Conservation (phyloP, 2,329 filamentous ascomycete species). For the Neophaeococcomyces mojaviensis region DNA sequence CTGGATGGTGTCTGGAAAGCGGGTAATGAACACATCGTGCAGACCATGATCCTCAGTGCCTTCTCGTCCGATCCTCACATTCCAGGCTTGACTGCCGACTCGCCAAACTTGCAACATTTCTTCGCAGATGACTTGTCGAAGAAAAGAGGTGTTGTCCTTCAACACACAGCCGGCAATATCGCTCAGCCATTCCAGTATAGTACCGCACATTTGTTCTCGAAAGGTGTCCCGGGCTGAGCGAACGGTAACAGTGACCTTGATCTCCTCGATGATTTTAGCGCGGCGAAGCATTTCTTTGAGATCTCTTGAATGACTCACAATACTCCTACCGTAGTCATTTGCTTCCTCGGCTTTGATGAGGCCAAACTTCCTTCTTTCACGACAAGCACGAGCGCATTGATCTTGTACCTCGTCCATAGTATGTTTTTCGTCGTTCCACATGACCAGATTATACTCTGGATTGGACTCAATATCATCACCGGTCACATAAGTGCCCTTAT, state of each 20-base stretch:
- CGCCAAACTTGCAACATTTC: constrained; percentile 85
- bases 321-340: constrained; percentile 77
- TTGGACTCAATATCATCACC: constrained; percentile 56
- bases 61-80: constrained; percentile 67
- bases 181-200: constrained; percentile 89
- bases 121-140: constrained; percentile 79
- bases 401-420: constrained; percentile 84
- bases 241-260: constrained; percentile 92
- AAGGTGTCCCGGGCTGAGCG: constrained; percentile 91
- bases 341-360: constrained; percentile 75
- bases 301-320: constrained; percentile 69
- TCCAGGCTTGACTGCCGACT: constrained; percentile 72
- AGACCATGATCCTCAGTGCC: constrained; percentile 74
- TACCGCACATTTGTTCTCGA: constrained; percentile 96
- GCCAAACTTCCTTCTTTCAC: constrained; percentile 61
- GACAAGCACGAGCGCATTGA: constrained; percentile 84
- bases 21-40: constrained; percentile 28
- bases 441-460: constrained; percentile 71
- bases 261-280: constrained; percentile 82
- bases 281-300: constrained; percentile 66
- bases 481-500: constrained; percentile 62
- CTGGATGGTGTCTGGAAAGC: constrained; percentile 34
- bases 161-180: constrained; percentile 89
- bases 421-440: constrained; percentile 99
- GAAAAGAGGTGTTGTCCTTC: constrained; percentile 67